phyloP scores from a whole-genome alignment of 495 filamentous ascomycete species.

The Zalerion maritima region DNA sequence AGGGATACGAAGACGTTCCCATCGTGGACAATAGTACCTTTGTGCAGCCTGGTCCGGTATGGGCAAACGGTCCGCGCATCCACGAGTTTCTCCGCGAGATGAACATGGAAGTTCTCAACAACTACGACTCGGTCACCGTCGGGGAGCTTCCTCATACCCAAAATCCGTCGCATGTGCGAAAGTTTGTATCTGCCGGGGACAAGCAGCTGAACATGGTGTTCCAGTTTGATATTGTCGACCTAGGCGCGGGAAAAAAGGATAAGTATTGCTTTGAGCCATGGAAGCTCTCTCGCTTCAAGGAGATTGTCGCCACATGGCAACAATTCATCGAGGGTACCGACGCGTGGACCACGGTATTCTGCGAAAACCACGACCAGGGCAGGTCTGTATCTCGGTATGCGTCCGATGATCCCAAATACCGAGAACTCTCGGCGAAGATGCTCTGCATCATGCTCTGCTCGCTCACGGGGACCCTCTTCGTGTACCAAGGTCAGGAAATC shows the following conservation, averaged over 20 bases:
- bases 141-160: conserved; percentile 57
- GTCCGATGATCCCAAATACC: conserved; percentile 30
- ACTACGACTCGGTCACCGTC: conserved; percentile 55
- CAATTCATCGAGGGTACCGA: conserved; percentile 51
- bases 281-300: conserved; percentile 42
- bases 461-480: conserved; percentile 52
- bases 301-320: conserved; percentile 49
- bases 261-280: conserved; percentile 20
- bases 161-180: conserved; percentile 41
- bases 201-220: conserved; percentile 64
- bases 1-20: conserved; percentile 45
- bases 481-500: conserved; percentile 68
- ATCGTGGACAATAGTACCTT: conserved; percentile 27
- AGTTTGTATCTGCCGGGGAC: conserved; percentile 40
- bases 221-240: conserved; percentile 50
- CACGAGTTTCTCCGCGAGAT: conserved; percentile 53
- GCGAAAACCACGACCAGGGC: conserved; percentile 61
- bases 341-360: conserved; percentile 59
- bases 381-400: conserved; percentile 47
- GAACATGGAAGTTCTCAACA: conserved; percentile 41
- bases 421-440: conserved; percentile 42
- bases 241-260: conserved; percentile 38
- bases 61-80: conserved; percentile 49
- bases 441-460: conserved; percentile 43
- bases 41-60: conserved; percentile 36